A percentile compares a stretch with the other conserved stretches of the same genome.
Evolutionary conservation across 805 yeast genomes (phyloP).

Genomic region (Candida railenensis): DNA sequence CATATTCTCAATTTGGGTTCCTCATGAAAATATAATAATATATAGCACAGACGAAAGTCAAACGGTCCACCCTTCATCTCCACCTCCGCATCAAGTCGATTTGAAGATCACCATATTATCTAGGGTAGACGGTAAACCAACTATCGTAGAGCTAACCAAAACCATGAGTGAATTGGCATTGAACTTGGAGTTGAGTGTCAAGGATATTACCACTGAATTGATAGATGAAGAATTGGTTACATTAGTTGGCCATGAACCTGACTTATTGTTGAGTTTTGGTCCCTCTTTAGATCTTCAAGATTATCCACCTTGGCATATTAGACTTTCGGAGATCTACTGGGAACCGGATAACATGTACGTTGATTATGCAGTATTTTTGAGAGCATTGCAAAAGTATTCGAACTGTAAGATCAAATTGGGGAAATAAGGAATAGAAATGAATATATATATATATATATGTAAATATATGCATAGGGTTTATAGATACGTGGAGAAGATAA

Average conservation of each 20-base stretch:
- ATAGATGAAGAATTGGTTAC: slow-evolving; percentile 73
- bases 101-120: slow-evolving; percentile 69
- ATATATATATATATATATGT: not conserved
- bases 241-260: slow-evolving; percentile 91
- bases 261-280: slow-evolving; percentile 77
- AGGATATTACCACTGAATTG: slow-evolving; percentile 71
- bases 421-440: slow-evolving; percentile 38
- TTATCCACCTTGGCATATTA: slow-evolving; percentile 96
- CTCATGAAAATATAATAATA: slow-evolving; percentile 58
- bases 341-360: slow-evolving; percentile 82
- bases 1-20: slow-evolving; percentile 57
- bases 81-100: slow-evolving; percentile 37
- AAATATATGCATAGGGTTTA: too few relatives aligned
- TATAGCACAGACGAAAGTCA: slow-evolving; percentile 31
- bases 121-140: slow-evolving; percentile 81
- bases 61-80: slow-evolving; percentile 26
- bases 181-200: slow-evolving; percentile 54
- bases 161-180: slow-evolving; percentile 78
- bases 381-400: slow-evolving; percentile 74
- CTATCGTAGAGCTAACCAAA: slow-evolving; percentile 83
- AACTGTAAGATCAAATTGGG: slow-evolving; percentile 88
- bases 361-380: slow-evolving; percentile 75
- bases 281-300: slow-evolving; percentile 90
- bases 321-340: slow-evolving; percentile 89
- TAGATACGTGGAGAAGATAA: too few relatives aligned